These are phyloP conservation scores for Colletotrichum orbiculare DNA, from an alignment of 2,329 filamentous ascomycete species.

Conservation along the genomic window DNA sequence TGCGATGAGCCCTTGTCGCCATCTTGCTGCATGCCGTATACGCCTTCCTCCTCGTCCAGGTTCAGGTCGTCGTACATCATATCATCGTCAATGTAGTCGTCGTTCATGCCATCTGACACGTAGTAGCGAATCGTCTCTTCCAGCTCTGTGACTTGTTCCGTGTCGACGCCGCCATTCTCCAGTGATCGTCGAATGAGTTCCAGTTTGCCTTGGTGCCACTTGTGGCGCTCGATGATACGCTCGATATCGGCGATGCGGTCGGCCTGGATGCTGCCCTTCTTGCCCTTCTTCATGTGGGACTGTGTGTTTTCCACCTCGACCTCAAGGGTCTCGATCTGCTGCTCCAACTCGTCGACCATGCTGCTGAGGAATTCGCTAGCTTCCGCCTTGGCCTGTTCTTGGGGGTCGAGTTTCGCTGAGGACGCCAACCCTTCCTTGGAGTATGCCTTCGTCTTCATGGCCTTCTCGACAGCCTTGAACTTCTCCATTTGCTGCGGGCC, in stretches of 20 bases:
- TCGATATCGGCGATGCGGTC: constrained; percentile 91
- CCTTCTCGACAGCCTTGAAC: constrained; percentile 99
- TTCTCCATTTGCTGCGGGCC: constrained; percentile 91
- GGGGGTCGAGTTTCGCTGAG: constrained; percentile 94
- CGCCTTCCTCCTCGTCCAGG: constrained; percentile 90
- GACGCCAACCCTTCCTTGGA: constrained; percentile 97
- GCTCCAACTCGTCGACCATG: constrained; percentile 92
- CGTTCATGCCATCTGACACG: constrained; percentile 86
- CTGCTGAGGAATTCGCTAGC: constrained; percentile 84
- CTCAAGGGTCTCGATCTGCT: constrained; percentile 92
- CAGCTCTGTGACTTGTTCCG: constrained; percentile 85
- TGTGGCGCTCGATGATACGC: constrained; percentile 87
- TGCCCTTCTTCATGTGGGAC: constrained; percentile 93
- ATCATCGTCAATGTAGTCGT: constrained; percentile 94
- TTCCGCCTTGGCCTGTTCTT: constrained; percentile 94
- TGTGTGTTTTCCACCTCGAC: constrained; percentile 89
- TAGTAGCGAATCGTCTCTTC: constrained; percentile 97
- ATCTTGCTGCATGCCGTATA: constrained; percentile 83
- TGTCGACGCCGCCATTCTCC: constrained; percentile 91
- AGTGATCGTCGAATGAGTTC: constrained; percentile 90
- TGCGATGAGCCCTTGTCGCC: constrained; percentile 93
- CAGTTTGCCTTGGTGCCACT: constrained; percentile 94
- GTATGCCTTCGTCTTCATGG: constrained; percentile 99
- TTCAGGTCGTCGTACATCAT: constrained; percentile 94
- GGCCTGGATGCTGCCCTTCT: constrained; percentile 84